Evolutionary conservation across 441 rosid species (phyloP).

Genomic region (Metrosideros polymorpha): DNA sequence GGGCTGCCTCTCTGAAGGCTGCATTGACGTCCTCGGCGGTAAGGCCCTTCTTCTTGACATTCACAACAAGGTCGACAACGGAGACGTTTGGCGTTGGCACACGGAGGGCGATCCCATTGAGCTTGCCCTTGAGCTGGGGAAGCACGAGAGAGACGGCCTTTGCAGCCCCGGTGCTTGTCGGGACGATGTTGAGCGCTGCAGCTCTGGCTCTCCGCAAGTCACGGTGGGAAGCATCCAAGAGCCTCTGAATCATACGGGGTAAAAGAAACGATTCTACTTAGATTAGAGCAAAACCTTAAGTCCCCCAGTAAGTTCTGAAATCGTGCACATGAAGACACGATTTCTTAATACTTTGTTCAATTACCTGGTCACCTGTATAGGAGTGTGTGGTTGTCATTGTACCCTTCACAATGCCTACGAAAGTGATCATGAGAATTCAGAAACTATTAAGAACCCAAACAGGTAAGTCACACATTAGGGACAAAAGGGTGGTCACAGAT

Average conservation of each 20-base stretch:
- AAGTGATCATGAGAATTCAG: neutral
- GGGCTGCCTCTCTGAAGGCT: slow-evolving; percentile 89
- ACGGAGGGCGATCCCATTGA: slow-evolving; percentile 91
- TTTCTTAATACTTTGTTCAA: neutral
- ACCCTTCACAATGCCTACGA: slow-evolving; percentile 91
- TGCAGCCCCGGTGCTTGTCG: slow-evolving; percentile 99
- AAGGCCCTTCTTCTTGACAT: slow-evolving; percentile 76
- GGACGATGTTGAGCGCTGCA: slow-evolving; percentile 92
- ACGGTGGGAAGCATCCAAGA: slow-evolving; percentile 94
- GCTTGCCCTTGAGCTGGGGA: slow-evolving; percentile 95
- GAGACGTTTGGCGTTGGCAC: slow-evolving; percentile 99
- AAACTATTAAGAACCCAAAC: neutral
- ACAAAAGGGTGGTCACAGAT: neutral
- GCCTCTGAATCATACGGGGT: slow-evolving; percentile 42
- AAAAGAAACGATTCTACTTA: neutral
- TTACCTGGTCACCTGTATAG: slow-evolving; percentile 97
- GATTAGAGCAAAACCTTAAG: neutral
- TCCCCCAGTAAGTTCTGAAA: neutral
- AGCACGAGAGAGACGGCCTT: slow-evolving; percentile 93
- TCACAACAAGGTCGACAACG: slow-evolving; percentile 85
- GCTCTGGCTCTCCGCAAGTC: slow-evolving; percentile 99
- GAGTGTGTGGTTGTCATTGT: slow-evolving; percentile 99
- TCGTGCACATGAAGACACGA: neutral
- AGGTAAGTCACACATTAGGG: neutral
- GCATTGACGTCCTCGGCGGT: slow-evolving; percentile 83